Evolutionary conservation across 2,329 filamentous ascomycete species (phyloP).

Genomic region (Ramularia endophylla): DNA sequence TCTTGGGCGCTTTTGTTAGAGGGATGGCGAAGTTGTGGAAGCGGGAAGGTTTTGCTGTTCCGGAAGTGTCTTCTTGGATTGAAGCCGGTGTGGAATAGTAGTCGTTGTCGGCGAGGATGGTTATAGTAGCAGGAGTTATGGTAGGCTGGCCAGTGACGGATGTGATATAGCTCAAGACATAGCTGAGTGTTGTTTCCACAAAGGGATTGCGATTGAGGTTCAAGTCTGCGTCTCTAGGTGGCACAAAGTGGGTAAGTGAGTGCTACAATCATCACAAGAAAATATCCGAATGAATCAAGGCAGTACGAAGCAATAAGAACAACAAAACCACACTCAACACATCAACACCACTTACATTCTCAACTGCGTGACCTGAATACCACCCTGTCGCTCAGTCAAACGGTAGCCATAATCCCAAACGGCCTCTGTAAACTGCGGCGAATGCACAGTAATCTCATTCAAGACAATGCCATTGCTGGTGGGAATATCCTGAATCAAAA

Average conservation of each 20-base stretch:
- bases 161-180: conserved; percentile 76
- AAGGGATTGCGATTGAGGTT: conserved; percentile 66
- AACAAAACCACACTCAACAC: not conserved
- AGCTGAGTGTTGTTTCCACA: conserved; percentile 84
- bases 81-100: conserved; percentile 76
- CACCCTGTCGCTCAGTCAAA: conserved; percentile 63
- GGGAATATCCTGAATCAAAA: conserved; percentile 50
- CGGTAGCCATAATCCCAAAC: conserved; percentile 84
- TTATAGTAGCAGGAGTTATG: conserved; percentile 66
- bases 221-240: conserved; percentile 31
- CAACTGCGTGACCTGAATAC: conserved; percentile 73
- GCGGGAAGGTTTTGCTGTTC: conserved; percentile 32
- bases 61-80: conserved; percentile 13
- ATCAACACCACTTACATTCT: conserved; percentile 65
- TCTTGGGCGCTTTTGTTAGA: conserved; percentile 81
- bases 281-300: conserved; percentile 2
- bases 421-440: conserved; percentile 83
- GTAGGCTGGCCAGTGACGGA: conserved; percentile 40
- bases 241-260: conserved; percentile 14
- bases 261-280: conserved; percentile 4
- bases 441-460: conserved; percentile 75
- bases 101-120: conserved; percentile 89
- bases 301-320: too few species aligned
- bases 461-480: conserved; percentile 56
- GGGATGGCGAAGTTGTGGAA: conserved; percentile 76